These are phyloP conservation scores for Dendrothele bispora DNA, from an alignment of 768 basidiomycete genomes.

Conservation along the genomic window DNA sequence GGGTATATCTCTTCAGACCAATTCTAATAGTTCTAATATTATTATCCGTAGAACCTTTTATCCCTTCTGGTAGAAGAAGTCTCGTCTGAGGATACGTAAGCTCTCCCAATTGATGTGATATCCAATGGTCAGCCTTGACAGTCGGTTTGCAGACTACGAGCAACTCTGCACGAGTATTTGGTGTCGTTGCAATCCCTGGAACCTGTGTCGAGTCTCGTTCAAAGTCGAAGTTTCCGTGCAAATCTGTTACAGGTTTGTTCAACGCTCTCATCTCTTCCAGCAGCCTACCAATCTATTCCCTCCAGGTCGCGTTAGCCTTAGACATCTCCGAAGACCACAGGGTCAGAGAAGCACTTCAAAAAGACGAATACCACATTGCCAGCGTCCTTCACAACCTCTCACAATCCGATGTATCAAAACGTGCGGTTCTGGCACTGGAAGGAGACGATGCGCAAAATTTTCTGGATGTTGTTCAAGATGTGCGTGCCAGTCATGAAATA, in stretches of 20 bases:
- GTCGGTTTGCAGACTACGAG: no score
- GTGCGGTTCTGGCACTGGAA: not conserved
- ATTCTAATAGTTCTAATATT: no score
- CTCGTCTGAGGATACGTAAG: no score
- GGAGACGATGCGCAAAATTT: not conserved
- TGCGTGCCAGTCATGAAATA: no score
- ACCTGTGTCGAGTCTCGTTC: not conserved
- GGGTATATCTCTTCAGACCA: no score
- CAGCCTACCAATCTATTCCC: no score
- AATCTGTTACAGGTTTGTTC: not conserved
- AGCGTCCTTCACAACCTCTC: not conserved
- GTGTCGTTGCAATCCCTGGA: not conserved
- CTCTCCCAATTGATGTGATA: no score
- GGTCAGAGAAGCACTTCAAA: not conserved
- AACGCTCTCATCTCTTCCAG: not conserved
- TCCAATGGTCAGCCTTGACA: no score
- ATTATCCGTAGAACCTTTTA: no score
- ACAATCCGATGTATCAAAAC: not conserved
- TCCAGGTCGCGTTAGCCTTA: not conserved
- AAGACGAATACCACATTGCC: not conserved
- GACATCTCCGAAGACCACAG: not conserved
- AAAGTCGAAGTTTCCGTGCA: not conserved
- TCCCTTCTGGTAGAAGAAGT: no score
- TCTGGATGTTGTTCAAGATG: not conserved
- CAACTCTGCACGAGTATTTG: no score